Percentiles rank a stretch among this genome's conserved stretches.
phyloP scores from a whole-genome alignment of 2,329 filamentous ascomycete species.

The Colletotrichum australisinense region DNA sequence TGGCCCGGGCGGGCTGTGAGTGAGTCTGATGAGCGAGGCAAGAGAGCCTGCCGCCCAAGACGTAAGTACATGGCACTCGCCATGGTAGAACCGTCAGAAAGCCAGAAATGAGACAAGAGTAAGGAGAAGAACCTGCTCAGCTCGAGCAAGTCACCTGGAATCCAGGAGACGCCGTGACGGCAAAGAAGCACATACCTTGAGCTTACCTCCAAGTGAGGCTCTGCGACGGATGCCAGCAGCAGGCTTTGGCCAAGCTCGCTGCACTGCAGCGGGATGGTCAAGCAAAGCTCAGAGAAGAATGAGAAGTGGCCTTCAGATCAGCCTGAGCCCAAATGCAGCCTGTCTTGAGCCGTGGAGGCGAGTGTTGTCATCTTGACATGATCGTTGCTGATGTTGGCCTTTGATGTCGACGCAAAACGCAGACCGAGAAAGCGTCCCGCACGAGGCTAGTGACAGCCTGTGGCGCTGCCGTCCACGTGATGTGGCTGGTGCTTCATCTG shows the following conservation, averaged over 20 bases:
- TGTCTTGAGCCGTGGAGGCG: slow-evolving; percentile 8
- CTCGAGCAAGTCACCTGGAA: not conserved
- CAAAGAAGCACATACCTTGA: slow-evolving; percentile 32
- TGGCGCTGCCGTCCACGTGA: slow-evolving; percentile 20
- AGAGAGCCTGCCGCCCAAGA: slow-evolving; percentile 11
- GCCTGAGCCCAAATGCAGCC: slow-evolving; percentile 2
- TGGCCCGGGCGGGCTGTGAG: not conserved
- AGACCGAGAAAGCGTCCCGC: slow-evolving; percentile 35
- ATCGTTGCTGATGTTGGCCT: slow-evolving; percentile 32
- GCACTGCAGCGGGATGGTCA: not conserved
- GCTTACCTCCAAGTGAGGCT: slow-evolving; percentile 32
- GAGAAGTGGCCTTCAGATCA: not conserved
- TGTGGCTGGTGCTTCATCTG: not conserved
- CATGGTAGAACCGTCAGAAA: not conserved
- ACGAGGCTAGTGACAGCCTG: slow-evolving; percentile 26
- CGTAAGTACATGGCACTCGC: slow-evolving; percentile 9
- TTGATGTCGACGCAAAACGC: slow-evolving; percentile 35
- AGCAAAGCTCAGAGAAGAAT: not conserved
- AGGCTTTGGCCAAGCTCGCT: slow-evolving; percentile 19
- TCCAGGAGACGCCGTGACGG: not conserved
- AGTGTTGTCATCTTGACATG: slow-evolving; percentile 23
- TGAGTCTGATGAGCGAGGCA: slow-evolving; percentile 9
- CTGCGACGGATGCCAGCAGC: slow-evolving; percentile 32
- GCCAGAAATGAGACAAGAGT: not conserved
- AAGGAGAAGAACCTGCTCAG: not conserved